phyloP scores from a whole-genome alignment of 1,284 basidiomycete genomes.

The Pisolithus thermaeus region DNA sequence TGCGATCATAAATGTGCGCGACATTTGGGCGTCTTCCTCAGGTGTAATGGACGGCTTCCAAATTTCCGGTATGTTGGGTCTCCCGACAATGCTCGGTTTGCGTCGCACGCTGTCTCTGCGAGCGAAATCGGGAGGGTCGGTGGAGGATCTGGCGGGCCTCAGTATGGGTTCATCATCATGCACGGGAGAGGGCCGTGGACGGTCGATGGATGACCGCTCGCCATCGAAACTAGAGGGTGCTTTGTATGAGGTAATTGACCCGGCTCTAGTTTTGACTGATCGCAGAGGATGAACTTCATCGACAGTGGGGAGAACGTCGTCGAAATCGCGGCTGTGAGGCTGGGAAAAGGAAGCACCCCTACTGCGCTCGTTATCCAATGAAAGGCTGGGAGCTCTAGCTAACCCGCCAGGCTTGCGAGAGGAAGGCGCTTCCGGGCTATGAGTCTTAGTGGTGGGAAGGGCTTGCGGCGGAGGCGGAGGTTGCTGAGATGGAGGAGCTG shows the following conservation, averaged over 20 bases:
- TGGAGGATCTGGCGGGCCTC: conserved; percentile 15
- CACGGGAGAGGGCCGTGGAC: conserved; percentile 14
- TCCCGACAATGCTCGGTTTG: conserved; percentile 22
- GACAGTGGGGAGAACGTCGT: conserved; percentile 14
- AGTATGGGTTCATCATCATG: conserved; percentile 23
- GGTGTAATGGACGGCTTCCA: conserved; percentile 42
- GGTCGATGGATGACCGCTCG: conserved; percentile 17
- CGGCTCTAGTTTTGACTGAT: conserved; percentile 23
- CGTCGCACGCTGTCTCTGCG: conserved; percentile 26
- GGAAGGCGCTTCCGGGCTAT: conserved; percentile 12
- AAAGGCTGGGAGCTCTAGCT: conserved; percentile 13
- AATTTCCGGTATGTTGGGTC: conserved; percentile 29
- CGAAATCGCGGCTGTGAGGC: conserved; percentile 11
- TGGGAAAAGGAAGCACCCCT: conserved; percentile 13
- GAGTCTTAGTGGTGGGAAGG: conserved; percentile 3
- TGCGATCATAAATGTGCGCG: conserved; percentile 29
- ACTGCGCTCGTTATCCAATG: conserved; percentile 20
- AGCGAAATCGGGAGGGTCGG: conserved; percentile 18
- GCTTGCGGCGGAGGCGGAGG: neutral
- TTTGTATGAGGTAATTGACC: conserved; percentile 25
- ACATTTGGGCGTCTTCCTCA: conserved; percentile 37
- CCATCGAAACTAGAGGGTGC: conserved; percentile 21
- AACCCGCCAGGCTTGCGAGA: conserved; percentile 15
- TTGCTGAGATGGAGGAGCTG: conserved; percentile 4
- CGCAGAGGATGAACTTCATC: conserved; percentile 18